Conservation (phyloP, 768 basidiomycete species). For the Tubosaeta sp. region DNA sequence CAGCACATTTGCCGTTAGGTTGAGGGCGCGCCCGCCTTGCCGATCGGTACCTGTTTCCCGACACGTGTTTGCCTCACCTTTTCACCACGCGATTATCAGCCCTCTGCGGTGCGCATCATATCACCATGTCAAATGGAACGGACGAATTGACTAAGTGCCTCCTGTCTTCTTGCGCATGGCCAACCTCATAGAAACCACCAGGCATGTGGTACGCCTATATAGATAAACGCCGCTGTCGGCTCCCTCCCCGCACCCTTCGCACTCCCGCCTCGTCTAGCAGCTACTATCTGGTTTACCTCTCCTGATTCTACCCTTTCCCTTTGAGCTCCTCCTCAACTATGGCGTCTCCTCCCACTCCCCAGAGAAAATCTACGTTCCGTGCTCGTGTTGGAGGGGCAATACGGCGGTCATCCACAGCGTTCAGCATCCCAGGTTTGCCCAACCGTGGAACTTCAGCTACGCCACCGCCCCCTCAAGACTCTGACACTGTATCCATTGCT, state of each 20-base stretch:
- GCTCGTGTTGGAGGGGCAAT: conserved; percentile 57
- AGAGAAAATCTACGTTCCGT: conserved; percentile 45
- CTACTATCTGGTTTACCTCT: conserved; percentile 6
- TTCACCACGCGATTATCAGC: conserved; percentile 34
- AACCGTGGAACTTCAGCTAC: conserved; percentile 23
- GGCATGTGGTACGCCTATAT: conserved; percentile 28
- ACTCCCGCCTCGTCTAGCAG: conserved; percentile 13
- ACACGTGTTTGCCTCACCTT: conserved; percentile 32
- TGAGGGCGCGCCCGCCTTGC: conserved; percentile 13
- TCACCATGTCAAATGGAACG: conserved; percentile 19
- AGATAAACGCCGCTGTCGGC: conserved; percentile 22
- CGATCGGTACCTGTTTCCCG: neutral
- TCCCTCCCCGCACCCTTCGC: conserved; percentile 17
- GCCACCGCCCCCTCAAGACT: conserved; percentile 25
- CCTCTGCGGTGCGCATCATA: conserved; percentile 30
- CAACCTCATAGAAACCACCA: conserved; percentile 34
- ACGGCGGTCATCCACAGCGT: conserved; percentile 56
- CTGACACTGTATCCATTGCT: conserved; percentile 22
- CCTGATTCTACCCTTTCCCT: conserved; percentile 8
- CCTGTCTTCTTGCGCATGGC: conserved; percentile 28
- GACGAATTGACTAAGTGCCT: conserved; percentile 14
- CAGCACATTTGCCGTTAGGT: conserved; percentile 4
- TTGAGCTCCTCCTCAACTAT: conserved; percentile 15
- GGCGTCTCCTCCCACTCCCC: conserved; percentile 28
- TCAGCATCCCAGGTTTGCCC: conserved; percentile 39